Evolutionary conservation across 345 rosid genomes (phyloP).

Genomic region (Citrus unshiu): DNA sequence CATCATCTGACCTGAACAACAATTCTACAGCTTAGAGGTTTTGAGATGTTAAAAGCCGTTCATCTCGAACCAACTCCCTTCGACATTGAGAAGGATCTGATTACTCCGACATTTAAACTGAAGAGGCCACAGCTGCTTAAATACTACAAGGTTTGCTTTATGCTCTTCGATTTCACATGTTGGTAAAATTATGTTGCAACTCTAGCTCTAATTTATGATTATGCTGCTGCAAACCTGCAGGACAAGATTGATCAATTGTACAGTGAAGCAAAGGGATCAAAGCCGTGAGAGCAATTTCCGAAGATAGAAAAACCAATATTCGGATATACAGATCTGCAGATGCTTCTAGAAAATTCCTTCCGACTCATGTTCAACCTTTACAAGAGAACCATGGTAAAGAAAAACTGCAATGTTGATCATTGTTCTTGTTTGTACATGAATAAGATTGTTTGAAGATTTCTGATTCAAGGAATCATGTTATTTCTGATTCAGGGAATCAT

Average conservation of each 20-base stretch:
- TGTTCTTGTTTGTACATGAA: slow-evolving; percentile 12
- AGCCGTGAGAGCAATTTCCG: slow-evolving; percentile 30
- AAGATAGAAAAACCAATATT: background rate
- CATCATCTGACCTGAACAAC: slow-evolving; percentile 10
- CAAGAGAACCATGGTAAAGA: background rate
- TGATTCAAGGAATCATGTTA: background rate
- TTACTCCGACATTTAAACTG: slow-evolving; percentile 86
- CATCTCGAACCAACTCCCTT: slow-evolving; percentile 76
- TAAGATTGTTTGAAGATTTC: slow-evolving; percentile 7
- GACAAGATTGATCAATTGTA: slow-evolving; percentile 62
- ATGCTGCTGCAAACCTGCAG: slow-evolving; percentile 26
- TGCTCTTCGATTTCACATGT: background rate
- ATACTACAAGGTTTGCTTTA: slow-evolving; percentile 59
- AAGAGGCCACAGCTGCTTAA: slow-evolving; percentile 91
- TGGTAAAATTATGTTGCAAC: background rate
- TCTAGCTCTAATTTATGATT: background rate
- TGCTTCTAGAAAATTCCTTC: background rate
- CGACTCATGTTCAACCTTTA: background rate
- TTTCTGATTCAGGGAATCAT: background rate
- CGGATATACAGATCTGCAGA: background rate
- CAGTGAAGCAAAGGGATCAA: slow-evolving; percentile 57
- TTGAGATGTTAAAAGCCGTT: slow-evolving; percentile 83
- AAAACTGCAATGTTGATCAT: background rate
- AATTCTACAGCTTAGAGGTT: slow-evolving; percentile 73
- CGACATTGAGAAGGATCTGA: slow-evolving; percentile 78